Evolutionary conservation across 352 stramenopile species (phyloP).

Genomic region (Phytophthora vignae): DNA sequence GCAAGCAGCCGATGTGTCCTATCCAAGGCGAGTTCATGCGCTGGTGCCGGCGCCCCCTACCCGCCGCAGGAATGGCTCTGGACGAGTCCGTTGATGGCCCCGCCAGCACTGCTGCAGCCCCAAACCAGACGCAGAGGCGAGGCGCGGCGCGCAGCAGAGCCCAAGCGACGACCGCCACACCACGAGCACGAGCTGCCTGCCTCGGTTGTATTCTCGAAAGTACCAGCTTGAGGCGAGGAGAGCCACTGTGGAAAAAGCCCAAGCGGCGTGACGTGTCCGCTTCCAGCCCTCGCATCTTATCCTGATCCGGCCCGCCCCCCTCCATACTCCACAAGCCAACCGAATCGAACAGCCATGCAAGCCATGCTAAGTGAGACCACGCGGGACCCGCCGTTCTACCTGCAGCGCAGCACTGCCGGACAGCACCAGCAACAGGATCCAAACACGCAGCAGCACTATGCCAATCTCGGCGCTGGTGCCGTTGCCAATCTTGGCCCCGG

Average conservation of each 20-base stretch:
- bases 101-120: constrained; percentile 17
- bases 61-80: constrained; percentile 31
- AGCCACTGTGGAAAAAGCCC: constrained; percentile 43
- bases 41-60: constrained; percentile 18
- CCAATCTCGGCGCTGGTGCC: constrained; percentile 39
- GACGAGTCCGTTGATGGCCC: constrained; percentile 42
- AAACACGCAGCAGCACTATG: constrained; percentile 18
- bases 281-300: constrained; percentile 12
- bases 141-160: constrained; percentile 23
- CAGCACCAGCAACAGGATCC: constrained; percentile 28
- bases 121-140: constrained; percentile 36
- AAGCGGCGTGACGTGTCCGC: constrained; percentile 26
- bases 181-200: neutral
- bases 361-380: constrained; percentile 43
- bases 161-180: constrained; percentile 18
- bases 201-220: constrained; percentile 41
- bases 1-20: constrained; percentile 45
- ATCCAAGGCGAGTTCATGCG: constrained; percentile 31
- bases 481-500: constrained; percentile 35
- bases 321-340: constrained; percentile 2
- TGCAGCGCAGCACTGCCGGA: constrained; percentile 34
- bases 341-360: constrained; percentile 32
- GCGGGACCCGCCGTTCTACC: constrained; percentile 44
- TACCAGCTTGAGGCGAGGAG: constrained; percentile 38
- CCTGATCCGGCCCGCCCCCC: neutral